Evolutionary conservation across 768 basidiomycete species (phyloP).

Genomic region (Tulasnella sp.): DNA sequence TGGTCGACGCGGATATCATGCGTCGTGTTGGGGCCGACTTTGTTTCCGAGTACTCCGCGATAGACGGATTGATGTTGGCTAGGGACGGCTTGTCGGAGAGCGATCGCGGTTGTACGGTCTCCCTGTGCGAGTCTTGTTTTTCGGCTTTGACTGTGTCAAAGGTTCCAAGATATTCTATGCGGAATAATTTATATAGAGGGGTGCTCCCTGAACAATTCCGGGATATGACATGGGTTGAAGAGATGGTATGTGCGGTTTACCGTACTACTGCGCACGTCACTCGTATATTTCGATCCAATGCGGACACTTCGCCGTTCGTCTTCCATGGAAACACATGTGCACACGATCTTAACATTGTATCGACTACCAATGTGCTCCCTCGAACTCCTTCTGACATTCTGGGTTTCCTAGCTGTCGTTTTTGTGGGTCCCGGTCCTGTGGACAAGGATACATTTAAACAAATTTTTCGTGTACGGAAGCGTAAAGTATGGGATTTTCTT

Average conservation of each 20-base stretch:
- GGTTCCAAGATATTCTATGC: slow-evolving; percentile 21
- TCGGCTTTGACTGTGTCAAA: neutral
- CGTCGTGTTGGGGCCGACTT: too few species aligned
- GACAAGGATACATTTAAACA: too few species aligned
- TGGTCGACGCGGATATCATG: too few species aligned
- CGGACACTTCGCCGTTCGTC: slow-evolving; percentile 20
- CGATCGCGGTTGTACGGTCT: too few species aligned
- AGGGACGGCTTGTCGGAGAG: too few species aligned
- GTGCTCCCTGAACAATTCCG: slow-evolving; percentile 20
- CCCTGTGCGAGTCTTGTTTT: neutral
- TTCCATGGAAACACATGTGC: slow-evolving; percentile 25
- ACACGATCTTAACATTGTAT: slow-evolving; percentile 18
- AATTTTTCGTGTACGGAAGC: too few species aligned
- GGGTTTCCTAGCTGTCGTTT: slow-evolving; percentile 23
- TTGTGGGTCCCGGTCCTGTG: slow-evolving; percentile 25
- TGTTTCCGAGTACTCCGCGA: too few species aligned
- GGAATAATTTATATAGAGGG: slow-evolving; percentile 23
- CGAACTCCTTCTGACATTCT: slow-evolving; percentile 23
- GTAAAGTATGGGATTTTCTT: too few species aligned
- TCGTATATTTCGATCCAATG: slow-evolving; percentile 23
- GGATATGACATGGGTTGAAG: slow-evolving; percentile 26
- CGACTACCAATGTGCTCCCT: slow-evolving; percentile 24
- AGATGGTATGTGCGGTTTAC: slow-evolving; percentile 26
- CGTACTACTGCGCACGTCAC: slow-evolving; percentile 25
- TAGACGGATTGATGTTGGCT: too few species aligned